Conservation (phyloP, 768 basidiomycete genomes). For the Podaxis pistillaris region DNA sequence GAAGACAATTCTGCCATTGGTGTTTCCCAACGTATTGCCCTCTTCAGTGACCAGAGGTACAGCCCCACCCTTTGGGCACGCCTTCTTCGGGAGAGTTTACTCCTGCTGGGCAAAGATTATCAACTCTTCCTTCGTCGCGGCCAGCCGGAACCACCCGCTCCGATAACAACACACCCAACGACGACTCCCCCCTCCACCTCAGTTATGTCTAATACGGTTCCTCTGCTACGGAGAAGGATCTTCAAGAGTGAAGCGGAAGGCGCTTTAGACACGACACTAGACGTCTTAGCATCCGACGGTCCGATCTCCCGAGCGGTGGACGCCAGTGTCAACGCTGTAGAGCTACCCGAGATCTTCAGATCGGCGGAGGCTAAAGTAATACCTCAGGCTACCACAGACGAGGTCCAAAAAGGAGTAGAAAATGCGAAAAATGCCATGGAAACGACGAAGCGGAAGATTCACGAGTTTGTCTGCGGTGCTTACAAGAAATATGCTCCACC, state of each 20-base stretch:
- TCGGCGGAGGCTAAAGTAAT: constrained; percentile 28
- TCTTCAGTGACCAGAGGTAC: constrained; percentile 72
- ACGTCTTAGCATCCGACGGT: constrained; percentile 61
- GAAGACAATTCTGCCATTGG: constrained; percentile 39
- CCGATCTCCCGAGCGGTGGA: constrained; percentile 51
- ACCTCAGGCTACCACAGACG: constrained; percentile 21
- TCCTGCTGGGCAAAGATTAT: constrained; percentile 67
- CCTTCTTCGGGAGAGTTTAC: constrained; percentile 55
- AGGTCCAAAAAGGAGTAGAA: constrained; percentile 20
- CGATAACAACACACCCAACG: constrained; percentile 13
- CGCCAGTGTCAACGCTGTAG: constrained; percentile 38
- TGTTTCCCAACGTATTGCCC: constrained; percentile 43
- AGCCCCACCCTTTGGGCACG: constrained; percentile 62
- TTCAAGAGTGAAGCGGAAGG: constrained; percentile 46
- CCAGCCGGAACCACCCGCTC: constrained; percentile 28
- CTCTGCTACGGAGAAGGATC: constrained; percentile 41
- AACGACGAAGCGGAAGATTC: constrained; percentile 11
- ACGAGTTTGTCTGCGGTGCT: constrained; percentile 2
- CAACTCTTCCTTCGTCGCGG: constrained; percentile 65
- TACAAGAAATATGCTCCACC: constrained; percentile 29
- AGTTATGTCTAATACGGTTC: constrained; percentile 34
- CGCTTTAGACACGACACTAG: constrained; percentile 35
- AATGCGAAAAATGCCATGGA: constrained; percentile 18
- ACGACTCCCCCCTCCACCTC: constrained; percentile 15
- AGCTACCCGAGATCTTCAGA: constrained; percentile 33